phyloP scores from a whole-genome alignment of 2,329 filamentous ascomycete genomes.

The Aspergillus ibericus region DNA sequence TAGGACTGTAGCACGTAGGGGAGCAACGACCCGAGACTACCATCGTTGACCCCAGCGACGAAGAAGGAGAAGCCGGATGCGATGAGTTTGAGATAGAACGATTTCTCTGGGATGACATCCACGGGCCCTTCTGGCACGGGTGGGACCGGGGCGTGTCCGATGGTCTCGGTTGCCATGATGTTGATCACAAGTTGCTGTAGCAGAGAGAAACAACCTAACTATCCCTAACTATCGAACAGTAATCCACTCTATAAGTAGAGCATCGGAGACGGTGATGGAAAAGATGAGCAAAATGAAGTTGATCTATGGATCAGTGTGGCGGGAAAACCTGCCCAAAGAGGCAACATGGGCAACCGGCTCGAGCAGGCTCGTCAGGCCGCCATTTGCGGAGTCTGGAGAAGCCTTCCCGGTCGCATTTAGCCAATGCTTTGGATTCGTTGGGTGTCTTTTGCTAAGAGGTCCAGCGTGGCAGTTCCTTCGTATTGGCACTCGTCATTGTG shows the following conservation, averaged over 20 bases:
- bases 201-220: too few relatives aligned
- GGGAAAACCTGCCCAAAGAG: background rate
- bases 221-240: too few relatives aligned
- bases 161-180: background rate
- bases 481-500: too few relatives aligned
- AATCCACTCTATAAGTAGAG: too few relatives aligned
- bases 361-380: background rate
- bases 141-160: background rate
- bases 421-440: too few relatives aligned
- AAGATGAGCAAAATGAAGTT: too few relatives aligned
- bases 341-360: background rate
- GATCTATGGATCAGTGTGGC: background rate
- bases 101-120: background rate
- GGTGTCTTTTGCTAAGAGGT: too few relatives aligned
- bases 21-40: conserved; percentile 62
- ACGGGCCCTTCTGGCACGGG: background rate
- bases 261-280: too few relatives aligned
- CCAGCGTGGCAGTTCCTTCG: too few relatives aligned
- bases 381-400: background rate
- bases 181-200: too few relatives aligned
- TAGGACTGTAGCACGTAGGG: conserved; percentile 63
- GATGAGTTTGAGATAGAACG: conserved; percentile 48
- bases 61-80: conserved; percentile 64
- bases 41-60: conserved; percentile 65
- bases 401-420: background rate